phyloP scores from a whole-genome alignment of 2,329 filamentous ascomycete species.

The Aspergillus texensis region DNA sequence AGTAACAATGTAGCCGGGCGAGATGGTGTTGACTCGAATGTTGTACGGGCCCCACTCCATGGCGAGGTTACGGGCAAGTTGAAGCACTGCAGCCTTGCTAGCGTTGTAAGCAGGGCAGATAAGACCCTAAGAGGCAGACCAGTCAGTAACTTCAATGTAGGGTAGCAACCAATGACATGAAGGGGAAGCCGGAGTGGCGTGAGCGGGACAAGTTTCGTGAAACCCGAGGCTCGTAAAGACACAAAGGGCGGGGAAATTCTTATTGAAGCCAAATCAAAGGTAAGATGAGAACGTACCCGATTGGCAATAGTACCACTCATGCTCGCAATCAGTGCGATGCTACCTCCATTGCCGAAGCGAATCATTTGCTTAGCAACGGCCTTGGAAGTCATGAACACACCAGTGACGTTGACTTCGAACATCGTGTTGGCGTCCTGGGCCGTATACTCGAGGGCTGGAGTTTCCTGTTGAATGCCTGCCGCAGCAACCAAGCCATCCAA shows the following conservation, averaged over 20 bases:
- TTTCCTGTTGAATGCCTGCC: constrained; percentile 77
- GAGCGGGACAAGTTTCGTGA: constrained; percentile 5
- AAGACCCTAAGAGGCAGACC: constrained; percentile 39
- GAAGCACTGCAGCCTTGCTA: constrained; percentile 52
- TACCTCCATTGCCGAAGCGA: constrained; percentile 60
- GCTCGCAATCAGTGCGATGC: constrained; percentile 64
- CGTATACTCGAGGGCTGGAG: constrained; percentile 75
- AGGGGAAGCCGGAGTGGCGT: constrained; percentile 6
- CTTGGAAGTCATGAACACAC: constrained; percentile 65
- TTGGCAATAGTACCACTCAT: constrained; percentile 66
- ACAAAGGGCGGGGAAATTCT: constrained; percentile 5
- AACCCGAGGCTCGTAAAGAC: neutral
- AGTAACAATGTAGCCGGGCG: constrained; percentile 51
- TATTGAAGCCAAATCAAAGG: neutral
- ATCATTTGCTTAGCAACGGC: constrained; percentile 68
- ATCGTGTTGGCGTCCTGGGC: constrained; percentile 64
- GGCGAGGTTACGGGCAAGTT: constrained; percentile 51
- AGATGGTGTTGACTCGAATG: constrained; percentile 54
- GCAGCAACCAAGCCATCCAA: constrained; percentile 79
- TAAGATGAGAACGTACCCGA: constrained; percentile 23
- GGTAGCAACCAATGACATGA: neutral
- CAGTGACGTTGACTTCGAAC: constrained; percentile 64
- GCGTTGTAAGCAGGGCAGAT: constrained; percentile 54
- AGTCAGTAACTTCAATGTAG: neutral
- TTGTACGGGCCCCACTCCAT: constrained; percentile 52